These are phyloP conservation scores for Climacium dendroides DNA, from an alignment of 225 moss, liverwort and hornwort species.

Conservation along the genomic window DNA sequence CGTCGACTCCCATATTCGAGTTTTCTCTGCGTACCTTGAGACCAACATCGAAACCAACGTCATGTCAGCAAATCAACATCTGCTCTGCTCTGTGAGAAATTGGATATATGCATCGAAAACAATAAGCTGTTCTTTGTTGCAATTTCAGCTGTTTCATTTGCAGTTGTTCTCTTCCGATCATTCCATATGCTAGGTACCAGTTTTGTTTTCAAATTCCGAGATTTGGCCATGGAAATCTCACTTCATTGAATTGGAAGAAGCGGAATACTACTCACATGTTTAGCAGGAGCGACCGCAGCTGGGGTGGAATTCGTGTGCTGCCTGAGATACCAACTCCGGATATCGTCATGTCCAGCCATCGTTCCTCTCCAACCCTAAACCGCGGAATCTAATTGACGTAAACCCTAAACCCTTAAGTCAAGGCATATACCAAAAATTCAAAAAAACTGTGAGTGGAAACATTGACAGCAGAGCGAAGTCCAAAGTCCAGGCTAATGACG, in stretches of 20 bases:
- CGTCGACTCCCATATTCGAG: conserved; percentile 24
- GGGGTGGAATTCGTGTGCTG: not conserved
- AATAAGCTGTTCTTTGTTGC: not conserved
- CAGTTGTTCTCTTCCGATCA: not conserved
- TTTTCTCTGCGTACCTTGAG: conserved; percentile 26
- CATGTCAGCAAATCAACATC: not conserved
- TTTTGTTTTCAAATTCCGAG: not conserved
- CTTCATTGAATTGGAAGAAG: not conserved
- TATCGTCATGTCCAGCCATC: conserved; percentile 2
- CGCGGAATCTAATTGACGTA: not conserved
- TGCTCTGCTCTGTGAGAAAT: not conserved
- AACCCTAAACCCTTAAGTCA: not conserved
- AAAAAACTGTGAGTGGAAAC: not conserved
- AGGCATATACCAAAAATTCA: not conserved
- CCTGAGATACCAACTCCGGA: conserved; percentile 12
- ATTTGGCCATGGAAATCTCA: not conserved
- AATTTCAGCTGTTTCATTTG: not conserved
- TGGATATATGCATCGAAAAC: not conserved
- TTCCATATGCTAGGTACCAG: not conserved
- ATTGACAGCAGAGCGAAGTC: not conserved
- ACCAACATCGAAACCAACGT: not conserved
- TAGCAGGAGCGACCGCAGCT: not conserved
- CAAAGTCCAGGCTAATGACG: not conserved
- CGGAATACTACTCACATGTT: not conserved
- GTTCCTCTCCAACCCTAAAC: not conserved